These are phyloP conservation scores for Ganoderma sp. DNA, from an alignment of 1,284 basidiomycete species.

Conservation along the genomic window DNA sequence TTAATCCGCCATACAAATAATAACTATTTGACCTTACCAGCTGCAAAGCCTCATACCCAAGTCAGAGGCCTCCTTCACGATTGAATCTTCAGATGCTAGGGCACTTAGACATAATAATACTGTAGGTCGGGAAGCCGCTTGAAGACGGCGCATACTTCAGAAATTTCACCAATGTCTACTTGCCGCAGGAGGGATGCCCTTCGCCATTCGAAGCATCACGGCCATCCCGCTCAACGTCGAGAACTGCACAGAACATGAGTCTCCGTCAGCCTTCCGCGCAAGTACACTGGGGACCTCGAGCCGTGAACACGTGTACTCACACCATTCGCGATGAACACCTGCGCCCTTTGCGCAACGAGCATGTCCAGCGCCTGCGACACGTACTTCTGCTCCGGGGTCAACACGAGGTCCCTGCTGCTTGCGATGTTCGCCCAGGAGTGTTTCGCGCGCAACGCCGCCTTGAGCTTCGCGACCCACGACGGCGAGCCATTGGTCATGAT, in stretches of 20 bases:
- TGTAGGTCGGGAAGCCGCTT: too few relatives aligned
- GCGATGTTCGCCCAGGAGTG: slow-evolving; percentile 35
- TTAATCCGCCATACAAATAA: neutral
- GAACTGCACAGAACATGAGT: slow-evolving; percentile 47
- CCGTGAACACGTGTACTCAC: slow-evolving; percentile 38
- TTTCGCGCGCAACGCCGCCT: slow-evolving; percentile 31
- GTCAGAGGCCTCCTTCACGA: neutral
- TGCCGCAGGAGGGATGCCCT: slow-evolving; percentile 44
- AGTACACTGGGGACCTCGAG: neutral
- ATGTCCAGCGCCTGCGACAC: slow-evolving; percentile 51
- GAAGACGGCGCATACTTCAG: neutral
- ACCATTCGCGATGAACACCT: slow-evolving; percentile 54
- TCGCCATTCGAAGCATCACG: slow-evolving; percentile 58
- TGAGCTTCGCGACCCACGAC: slow-evolving; percentile 41
- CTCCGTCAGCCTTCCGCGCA: neutral
- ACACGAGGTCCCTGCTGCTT: slow-evolving; percentile 45
- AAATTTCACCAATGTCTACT: slow-evolving; percentile 51
- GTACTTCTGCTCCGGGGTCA: slow-evolving; percentile 48
- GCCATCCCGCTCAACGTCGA: slow-evolving; percentile 64
- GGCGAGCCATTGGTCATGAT: slow-evolving; percentile 46
- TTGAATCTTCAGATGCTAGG: neutral
- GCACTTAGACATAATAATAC: neutral
- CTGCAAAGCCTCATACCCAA: neutral
- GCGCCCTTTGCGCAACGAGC: slow-evolving; percentile 49
- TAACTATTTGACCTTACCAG: neutral